Evolutionary conservation across 2,329 filamentous ascomycete genomes (phyloP).

Genomic region (Cordyceps sp.): DNA sequence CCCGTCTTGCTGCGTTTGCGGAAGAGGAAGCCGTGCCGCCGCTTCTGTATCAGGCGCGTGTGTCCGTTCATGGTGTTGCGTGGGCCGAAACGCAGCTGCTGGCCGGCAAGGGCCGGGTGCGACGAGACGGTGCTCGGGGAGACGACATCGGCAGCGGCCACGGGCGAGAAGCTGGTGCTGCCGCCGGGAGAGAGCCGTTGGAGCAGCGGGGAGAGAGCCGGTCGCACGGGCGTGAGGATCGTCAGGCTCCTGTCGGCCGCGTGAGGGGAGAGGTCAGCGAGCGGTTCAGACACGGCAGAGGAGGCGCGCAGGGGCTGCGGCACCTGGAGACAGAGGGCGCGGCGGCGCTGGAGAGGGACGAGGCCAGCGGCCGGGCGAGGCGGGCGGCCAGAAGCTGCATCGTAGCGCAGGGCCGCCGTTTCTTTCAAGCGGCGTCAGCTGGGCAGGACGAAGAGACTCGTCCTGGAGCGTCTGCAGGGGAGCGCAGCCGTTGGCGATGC

Average conservation of each 20-base stretch:
- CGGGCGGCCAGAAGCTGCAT: too few species aligned
- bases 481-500: too few species aligned
- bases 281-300: too few species aligned
- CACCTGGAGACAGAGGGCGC: background rate
- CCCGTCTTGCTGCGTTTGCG: conserved; percentile 33
- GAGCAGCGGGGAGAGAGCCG: conserved; percentile 20
- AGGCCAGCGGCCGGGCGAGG: background rate
- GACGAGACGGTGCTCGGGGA: conserved; percentile 22
- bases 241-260: conserved; percentile 22
- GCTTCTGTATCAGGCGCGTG: conserved; percentile 40
- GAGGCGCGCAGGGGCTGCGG: too few species aligned
- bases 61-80: conserved; percentile 38
- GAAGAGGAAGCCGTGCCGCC: conserved; percentile 39
- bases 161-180: conserved; percentile 15
- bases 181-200: background rate
- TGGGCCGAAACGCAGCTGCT: conserved; percentile 41
- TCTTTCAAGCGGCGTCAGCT: too few species aligned
- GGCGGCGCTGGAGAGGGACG: background rate
- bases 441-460: too few species aligned
- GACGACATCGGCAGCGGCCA: conserved; percentile 6
- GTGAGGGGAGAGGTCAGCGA: too few species aligned
- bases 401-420: too few species aligned
- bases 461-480: too few species aligned
- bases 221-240: conserved; percentile 32
- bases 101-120: conserved; percentile 32